phyloP scores from a whole-genome alignment of 306 rosid genomes.

The Cicer cuneatum region DNA sequence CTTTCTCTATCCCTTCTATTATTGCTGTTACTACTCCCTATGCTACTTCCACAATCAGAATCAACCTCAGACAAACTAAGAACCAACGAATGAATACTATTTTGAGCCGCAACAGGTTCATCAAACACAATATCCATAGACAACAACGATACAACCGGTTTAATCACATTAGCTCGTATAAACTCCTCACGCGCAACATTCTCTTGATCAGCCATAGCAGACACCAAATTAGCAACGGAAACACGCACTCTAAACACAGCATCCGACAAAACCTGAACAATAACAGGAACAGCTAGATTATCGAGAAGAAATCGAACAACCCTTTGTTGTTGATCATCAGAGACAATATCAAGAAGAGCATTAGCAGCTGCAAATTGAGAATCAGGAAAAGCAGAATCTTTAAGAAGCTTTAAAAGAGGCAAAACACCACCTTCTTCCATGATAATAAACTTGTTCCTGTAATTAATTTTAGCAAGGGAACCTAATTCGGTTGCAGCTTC shows the following conservation, averaged over 20 bases:
- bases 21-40: constrained; percentile 44
- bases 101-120: constrained; percentile 56
- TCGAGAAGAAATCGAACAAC: constrained; percentile 54
- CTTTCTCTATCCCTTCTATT: constrained; percentile 57
- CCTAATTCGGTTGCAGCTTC: constrained; percentile 68
- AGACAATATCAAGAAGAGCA: constrained; percentile 60
- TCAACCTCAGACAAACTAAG: constrained; percentile 46
- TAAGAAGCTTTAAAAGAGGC: constrained; percentile 76
- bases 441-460: constrained; percentile 73
- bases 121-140: constrained; percentile 66
- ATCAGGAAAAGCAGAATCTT: constrained; percentile 63
- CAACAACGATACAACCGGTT: constrained; percentile 69
- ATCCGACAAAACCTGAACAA: constrained; percentile 71
- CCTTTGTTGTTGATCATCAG: constrained; percentile 45
- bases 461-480: constrained; percentile 58
- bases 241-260: constrained; percentile 70
- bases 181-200: constrained; percentile 68
- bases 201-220: constrained; percentile 67
- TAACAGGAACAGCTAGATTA: constrained; percentile 55
- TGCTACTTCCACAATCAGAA: constrained; percentile 65
- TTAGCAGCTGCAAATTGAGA: constrained; percentile 77
- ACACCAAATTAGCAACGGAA: constrained; percentile 65
- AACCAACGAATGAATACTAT: constrained; percentile 68
- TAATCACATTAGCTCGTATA: constrained; percentile 72
- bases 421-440: constrained; percentile 75